phyloP scores from a whole-genome alignment of 1,284 basidiomycete species.

The Chalciporus piperatoides region DNA sequence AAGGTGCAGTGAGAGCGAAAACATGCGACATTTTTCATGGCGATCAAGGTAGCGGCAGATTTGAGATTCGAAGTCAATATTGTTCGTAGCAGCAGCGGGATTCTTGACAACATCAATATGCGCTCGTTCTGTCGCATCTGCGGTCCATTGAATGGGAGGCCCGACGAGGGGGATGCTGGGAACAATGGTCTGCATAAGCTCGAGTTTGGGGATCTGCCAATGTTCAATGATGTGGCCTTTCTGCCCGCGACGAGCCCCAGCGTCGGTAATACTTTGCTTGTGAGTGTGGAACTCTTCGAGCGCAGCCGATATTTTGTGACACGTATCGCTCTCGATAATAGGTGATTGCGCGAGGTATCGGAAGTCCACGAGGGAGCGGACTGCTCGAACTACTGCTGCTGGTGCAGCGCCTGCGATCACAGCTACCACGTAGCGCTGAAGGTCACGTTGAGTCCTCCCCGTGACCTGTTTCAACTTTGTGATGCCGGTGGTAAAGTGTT shows the following conservation, averaged over 20 bases:
- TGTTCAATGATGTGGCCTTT: conserved; percentile 1
- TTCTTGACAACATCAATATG: conserved; percentile 29
- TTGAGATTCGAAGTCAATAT: conserved; percentile 29
- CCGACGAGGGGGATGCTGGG: conserved; percentile 24
- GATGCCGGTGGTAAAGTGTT: background rate
- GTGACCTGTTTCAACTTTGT: background rate
- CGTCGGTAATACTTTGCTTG: background rate
- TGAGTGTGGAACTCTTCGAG: conserved; percentile 6
- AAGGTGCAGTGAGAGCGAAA: conserved; percentile 20
- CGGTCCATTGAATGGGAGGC: conserved; percentile 29
- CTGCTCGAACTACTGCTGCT: background rate
- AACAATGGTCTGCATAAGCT: conserved; percentile 34
- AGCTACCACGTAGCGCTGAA: background rate
- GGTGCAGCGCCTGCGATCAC: background rate
- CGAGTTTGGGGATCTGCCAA: conserved; percentile 24
- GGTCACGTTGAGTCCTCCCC: background rate
- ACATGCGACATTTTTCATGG: conserved; percentile 24
- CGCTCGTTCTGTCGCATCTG: conserved; percentile 32
- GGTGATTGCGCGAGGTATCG: background rate
- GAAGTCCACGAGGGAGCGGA: background rate
- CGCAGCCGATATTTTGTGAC: background rate
- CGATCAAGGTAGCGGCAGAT: conserved; percentile 30
- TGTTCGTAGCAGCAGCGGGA: conserved; percentile 23
- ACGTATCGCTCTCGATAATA: conserved; percentile 12
- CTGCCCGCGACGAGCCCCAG: background rate